Evolutionary conservation across 495 filamentous ascomycete genomes (phyloP).

Genomic region (Sphaerosporella brunnea): DNA sequence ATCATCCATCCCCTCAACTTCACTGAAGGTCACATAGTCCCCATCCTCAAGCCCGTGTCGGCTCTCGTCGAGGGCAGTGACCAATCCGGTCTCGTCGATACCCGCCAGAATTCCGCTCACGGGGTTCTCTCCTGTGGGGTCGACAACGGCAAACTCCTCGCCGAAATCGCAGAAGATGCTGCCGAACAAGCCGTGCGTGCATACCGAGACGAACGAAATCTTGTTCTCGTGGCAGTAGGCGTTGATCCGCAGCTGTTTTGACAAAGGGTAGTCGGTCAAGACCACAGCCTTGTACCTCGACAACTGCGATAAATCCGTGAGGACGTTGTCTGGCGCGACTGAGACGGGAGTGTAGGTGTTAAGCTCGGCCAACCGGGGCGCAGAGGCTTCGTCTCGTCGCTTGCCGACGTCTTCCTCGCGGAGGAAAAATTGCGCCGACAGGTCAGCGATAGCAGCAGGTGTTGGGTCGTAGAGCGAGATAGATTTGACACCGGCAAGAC

Average conservation of each 20-base stretch:
- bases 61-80: conserved; percentile 88
- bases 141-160: conserved; percentile 72
- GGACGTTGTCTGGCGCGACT: conserved; percentile 41
- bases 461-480: conserved; percentile 23
- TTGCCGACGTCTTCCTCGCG: conserved; percentile 77
- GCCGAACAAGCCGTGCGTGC: conserved; percentile 87
- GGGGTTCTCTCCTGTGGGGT: conserved; percentile 77
- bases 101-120: conserved; percentile 77
- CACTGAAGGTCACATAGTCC: conserved; percentile 86
- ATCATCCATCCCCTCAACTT: conserved; percentile 76
- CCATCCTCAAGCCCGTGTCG: conserved; percentile 92
- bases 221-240: conserved; percentile 86
- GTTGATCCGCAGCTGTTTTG: conserved; percentile 62
- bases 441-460: conserved; percentile 20
- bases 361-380: conserved; percentile 76
- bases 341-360: conserved; percentile 89
- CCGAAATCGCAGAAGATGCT: conserved; percentile 96
- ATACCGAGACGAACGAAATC: conserved; percentile 72
- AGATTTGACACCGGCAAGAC: conserved; percentile 82
- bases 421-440: conserved; percentile 63
- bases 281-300: conserved; percentile 85
- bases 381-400: conserved; percentile 68
- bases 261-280: conserved; percentile 62
- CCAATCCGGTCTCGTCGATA: conserved; percentile 73
- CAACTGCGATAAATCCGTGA: conserved; percentile 49